Percentiles rank a stretch among this genome's conserved stretches.
Evolutionary conservation across 2,329 filamentous ascomycete genomes (phyloP).

Genomic region (Leptographium galeiforme): DNA sequence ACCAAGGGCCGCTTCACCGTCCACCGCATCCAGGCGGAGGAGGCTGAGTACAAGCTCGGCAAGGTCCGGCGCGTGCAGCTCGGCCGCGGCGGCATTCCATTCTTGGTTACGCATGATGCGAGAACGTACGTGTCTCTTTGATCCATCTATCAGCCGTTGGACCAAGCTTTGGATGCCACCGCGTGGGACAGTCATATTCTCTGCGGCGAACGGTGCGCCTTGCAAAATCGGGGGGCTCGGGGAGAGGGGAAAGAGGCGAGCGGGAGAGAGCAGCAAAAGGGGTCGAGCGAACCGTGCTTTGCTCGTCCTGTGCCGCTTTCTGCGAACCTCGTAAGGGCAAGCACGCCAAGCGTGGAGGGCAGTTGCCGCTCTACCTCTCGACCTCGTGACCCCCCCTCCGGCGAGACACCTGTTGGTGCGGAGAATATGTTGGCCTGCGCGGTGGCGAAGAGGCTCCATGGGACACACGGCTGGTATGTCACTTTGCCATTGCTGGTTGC

Average conservation of each 20-base stretch:
- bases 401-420: background rate
- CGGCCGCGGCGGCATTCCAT: constrained; percentile 99
- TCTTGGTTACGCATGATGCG: constrained; percentile 99
- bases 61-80: constrained; percentile 99
- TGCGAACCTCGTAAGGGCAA: background rate
- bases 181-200: background rate
- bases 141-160: constrained; percentile 99
- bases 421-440: background rate
- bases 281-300: no score
- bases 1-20: constrained; percentile 99
- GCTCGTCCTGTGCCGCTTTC: background rate
- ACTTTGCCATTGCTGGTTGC: constrained; percentile 20
- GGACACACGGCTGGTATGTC: constrained; percentile 11
- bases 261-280: background rate
- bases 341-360: background rate
- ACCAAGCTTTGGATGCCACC: constrained; percentile 80
- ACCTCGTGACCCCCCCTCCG: background rate
- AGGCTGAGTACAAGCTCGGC: constrained; percentile 99
- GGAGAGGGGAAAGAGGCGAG: background rate
- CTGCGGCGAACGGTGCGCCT: background rate
- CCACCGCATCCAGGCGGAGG: constrained; percentile 96
- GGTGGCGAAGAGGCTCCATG: background rate
- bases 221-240: background rate
- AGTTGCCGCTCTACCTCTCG: background rate
- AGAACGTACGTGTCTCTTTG: constrained; percentile 88